Percentiles rank a stretch among this genome's conserved stretches.
Conservation (phyloP, 768 basidiomycete species). For the Xerocomus spinulosus region DNA sequence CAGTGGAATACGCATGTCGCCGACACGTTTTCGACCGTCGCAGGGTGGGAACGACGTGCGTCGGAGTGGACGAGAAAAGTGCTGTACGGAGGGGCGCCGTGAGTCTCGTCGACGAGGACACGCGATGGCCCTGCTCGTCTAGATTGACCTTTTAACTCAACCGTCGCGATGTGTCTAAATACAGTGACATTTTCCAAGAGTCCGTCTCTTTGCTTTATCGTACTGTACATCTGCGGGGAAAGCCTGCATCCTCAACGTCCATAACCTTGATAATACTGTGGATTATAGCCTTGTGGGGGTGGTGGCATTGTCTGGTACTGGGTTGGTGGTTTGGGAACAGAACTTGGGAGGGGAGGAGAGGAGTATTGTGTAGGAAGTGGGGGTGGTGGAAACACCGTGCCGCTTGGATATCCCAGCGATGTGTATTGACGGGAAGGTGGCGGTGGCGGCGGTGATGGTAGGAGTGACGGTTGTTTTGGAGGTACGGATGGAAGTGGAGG, state of each 20-base stretch:
- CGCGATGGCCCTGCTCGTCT: no score
- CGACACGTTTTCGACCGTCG: slow-evolving; percentile 38
- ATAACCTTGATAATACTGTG: slow-evolving; percentile 31
- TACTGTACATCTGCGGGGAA: background rate
- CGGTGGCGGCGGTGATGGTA: slow-evolving; percentile 13
- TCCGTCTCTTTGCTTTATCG: background rate
- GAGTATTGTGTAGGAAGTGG: slow-evolving; percentile 26
- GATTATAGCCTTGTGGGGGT: slow-evolving; percentile 28
- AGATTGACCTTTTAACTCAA: no score
- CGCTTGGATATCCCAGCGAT: slow-evolving; percentile 10
- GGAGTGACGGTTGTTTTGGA: slow-evolving; percentile 26
- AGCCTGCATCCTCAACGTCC: slow-evolving; percentile 14
- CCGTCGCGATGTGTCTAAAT: no score
- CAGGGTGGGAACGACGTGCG: slow-evolving; percentile 43
- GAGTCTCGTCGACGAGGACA: no score
- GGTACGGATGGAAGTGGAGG: slow-evolving; percentile 14
- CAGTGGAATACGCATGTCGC: slow-evolving; percentile 59
- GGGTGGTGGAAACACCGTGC: slow-evolving; percentile 24
- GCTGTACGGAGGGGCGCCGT: slow-evolving; percentile 34
- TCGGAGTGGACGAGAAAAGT: slow-evolving; percentile 44
- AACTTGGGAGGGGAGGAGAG: slow-evolving; percentile 14
- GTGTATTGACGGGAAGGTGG: slow-evolving; percentile 21
- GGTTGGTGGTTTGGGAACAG: slow-evolving; percentile 14
- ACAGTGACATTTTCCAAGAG: background rate
- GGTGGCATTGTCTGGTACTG: slow-evolving; percentile 29